Conservation (phyloP, 805 yeast species). For the Pichia gijzeniarum region DNA sequence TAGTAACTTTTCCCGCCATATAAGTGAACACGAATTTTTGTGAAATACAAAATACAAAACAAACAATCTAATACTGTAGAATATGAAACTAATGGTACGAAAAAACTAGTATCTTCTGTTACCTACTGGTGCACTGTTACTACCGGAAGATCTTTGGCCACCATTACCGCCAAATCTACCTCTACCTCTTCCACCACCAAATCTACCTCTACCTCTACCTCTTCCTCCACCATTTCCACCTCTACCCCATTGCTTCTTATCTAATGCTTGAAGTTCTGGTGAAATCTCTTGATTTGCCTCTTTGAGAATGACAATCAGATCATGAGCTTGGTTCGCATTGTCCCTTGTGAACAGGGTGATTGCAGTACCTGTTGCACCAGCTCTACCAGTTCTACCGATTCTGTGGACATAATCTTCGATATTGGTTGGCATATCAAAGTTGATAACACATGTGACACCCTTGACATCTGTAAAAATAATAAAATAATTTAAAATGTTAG, state of each 20-base stretch:
- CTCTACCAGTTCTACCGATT: conserved; percentile 99
- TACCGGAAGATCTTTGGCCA: conserved; percentile 31
- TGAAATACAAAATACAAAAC: too few species aligned
- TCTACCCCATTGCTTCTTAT: conserved; percentile 59
- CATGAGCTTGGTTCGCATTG: conserved; percentile 84
- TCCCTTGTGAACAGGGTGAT: conserved; percentile 87
- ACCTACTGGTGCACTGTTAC: conserved; percentile 43
- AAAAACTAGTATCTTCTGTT: conserved; percentile 31
- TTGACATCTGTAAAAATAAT: conserved; percentile 66
- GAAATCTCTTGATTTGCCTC: conserved; percentile 95
- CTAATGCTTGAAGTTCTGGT: conserved; percentile 68
- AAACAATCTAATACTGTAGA: neutral
- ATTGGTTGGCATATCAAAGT: conserved; percentile 96
- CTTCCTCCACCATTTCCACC: conserved; percentile 52
- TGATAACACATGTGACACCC: conserved; percentile 90
- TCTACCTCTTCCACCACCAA: conserved; percentile 37
- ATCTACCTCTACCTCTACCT: conserved; percentile 41
- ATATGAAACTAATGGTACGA: too few species aligned
- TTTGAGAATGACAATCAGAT: conserved; percentile 79
- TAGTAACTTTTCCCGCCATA: too few species aligned
- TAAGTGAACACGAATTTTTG: too few species aligned
- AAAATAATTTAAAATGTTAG: conserved; percentile 18
- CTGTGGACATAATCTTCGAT: conserved; percentile 98
- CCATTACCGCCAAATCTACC: conserved; percentile 29
- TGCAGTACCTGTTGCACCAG: conserved; percentile 94